Evolutionary conservation across 345 rosid genomes (phyloP).

Genomic region (Nasturtium officinale): DNA sequence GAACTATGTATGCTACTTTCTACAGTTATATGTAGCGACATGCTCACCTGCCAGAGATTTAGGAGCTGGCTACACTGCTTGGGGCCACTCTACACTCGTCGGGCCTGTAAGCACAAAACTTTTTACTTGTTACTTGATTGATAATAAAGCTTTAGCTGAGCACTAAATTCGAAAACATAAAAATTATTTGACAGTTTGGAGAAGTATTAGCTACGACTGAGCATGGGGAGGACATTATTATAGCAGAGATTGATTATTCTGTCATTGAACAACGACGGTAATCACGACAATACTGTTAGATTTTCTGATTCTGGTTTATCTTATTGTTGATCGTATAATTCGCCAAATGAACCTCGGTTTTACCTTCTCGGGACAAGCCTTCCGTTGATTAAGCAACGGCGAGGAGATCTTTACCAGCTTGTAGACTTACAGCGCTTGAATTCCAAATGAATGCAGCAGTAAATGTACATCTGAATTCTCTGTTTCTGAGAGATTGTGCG

Average conservation of each 20-base stretch:
- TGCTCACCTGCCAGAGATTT: slow-evolving; percentile 91
- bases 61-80: slow-evolving; percentile 76
- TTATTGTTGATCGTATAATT: not conserved
- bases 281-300: not conserved
- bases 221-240: slow-evolving; percentile 72
- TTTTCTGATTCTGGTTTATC: not conserved
- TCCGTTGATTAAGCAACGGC: slow-evolving; percentile 65
- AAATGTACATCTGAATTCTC: slow-evolving; percentile 6
- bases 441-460: slow-evolving; percentile 35
- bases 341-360: not conserved
- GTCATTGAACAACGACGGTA: slow-evolving; percentile 77
- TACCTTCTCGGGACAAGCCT: slow-evolving; percentile 61
- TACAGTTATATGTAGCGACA: slow-evolving; percentile 87
- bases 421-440: slow-evolving; percentile 64
- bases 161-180: not conserved
- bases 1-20: slow-evolving; percentile 1
- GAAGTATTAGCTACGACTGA: slow-evolving; percentile 86
- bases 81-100: slow-evolving; percentile 97
- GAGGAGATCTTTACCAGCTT: slow-evolving; percentile 87
- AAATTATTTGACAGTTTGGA: slow-evolving; percentile 69
- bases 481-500: slow-evolving; percentile 23
- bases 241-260: slow-evolving; percentile 85
- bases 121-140: not conserved
- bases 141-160: slow-evolving; percentile 16
- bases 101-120: slow-evolving; percentile 42